These are phyloP conservation scores for Saccharomyces hybrid DNA, from an alignment of 1,139 yeast genomes.

Conservation along the genomic window DNA sequence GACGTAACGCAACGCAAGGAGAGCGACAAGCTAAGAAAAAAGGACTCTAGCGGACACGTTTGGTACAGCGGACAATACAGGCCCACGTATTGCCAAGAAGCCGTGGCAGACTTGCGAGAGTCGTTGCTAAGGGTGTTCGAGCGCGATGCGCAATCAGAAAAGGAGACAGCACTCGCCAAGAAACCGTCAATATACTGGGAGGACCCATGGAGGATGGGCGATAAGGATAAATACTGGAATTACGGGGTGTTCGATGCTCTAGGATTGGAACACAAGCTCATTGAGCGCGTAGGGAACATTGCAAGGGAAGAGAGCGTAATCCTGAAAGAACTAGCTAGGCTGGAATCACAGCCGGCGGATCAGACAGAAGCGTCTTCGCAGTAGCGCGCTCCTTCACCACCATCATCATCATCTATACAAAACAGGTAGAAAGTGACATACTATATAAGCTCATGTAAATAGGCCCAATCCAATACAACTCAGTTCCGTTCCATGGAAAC, in stretches of 20 bases:
- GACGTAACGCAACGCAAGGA: constrained; percentile 52
- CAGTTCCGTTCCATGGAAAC: background rate
- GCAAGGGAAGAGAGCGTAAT: constrained; percentile 29
- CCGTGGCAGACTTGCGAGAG: constrained; percentile 77
- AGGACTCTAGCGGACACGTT: constrained; percentile 68
- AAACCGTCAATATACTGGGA: constrained; percentile 65
- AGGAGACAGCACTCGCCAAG: constrained; percentile 6
- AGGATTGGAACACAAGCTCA: constrained; percentile 21
- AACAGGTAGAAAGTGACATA: background rate
- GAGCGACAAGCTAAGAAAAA: constrained; percentile 62
- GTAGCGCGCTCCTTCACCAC: background rate
- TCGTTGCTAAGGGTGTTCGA: constrained; percentile 53
- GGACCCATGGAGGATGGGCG: constrained; percentile 79
- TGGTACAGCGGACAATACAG: constrained; percentile 86
- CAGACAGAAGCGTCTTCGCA: background rate
- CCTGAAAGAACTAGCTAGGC: constrained; percentile 20
- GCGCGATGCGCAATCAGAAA: constrained; percentile 8
- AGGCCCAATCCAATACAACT: background rate
- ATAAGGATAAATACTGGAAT: constrained; percentile 30
- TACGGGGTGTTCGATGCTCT: constrained; percentile 8
- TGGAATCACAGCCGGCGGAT: background rate
- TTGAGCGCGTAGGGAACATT: constrained; percentile 23
- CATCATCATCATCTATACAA: background rate
- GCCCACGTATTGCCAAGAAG: constrained; percentile 86
- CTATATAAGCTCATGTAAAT: background rate